Percentiles rank a stretch among this genome's conserved stretches.
These are phyloP conservation scores for Barnettozyma salicaria DNA, from an alignment of 805 yeast species.

Conservation along the genomic window DNA sequence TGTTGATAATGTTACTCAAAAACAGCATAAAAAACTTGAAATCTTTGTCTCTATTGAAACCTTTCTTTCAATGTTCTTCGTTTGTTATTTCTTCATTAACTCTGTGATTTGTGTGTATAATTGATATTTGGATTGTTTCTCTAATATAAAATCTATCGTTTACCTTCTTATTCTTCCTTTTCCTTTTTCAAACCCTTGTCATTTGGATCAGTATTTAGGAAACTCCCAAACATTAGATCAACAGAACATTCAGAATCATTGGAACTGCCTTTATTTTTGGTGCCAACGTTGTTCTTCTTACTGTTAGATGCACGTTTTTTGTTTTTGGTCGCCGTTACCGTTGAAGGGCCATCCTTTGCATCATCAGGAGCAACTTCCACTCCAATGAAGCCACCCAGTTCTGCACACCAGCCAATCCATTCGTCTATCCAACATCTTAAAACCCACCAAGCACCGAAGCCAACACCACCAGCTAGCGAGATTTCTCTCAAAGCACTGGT, in stretches of 20 bases:
- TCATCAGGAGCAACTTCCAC: slow-evolving; percentile 4
- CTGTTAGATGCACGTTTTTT: neutral
- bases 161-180: neutral
- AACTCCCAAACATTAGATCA: slow-evolving; percentile 7
- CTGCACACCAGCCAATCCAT: slow-evolving; percentile 61
- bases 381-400: slow-evolving; percentile 47
- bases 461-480: slow-evolving; percentile 48
- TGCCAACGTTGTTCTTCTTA: neutral
- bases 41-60: too few species aligned
- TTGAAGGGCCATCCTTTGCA: neutral
- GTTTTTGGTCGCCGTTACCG: neutral
- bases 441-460: slow-evolving; percentile 73
- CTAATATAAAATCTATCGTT: neutral
- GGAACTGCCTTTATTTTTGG: neutral
- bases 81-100: too few species aligned
- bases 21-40: too few species aligned
- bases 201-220: neutral
- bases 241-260: neutral
- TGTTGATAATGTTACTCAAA: too few species aligned
- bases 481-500: slow-evolving; percentile 59
- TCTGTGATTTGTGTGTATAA: too few species aligned
- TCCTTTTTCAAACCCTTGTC: neutral
- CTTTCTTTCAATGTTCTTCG: too few species aligned
- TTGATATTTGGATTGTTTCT: too few species aligned
- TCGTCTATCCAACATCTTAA: slow-evolving; percentile 73